Percentiles rank a stretch among this genome's conserved stretches.
Evolutionary conservation across 2,329 filamentous ascomycete genomes (phyloP).

Genomic region (Neocucurbitaria cava): DNA sequence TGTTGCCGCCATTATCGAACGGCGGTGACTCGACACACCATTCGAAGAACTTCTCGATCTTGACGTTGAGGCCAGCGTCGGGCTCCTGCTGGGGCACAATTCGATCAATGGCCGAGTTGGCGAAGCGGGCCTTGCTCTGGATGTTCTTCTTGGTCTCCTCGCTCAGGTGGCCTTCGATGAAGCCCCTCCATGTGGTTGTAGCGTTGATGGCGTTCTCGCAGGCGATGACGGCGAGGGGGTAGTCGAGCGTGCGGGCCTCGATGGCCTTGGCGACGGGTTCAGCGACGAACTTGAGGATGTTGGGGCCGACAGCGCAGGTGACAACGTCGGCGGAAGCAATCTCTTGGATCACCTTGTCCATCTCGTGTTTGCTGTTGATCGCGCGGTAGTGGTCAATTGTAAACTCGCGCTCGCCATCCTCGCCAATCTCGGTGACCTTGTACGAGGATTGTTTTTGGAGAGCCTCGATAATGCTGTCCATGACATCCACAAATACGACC

Average conservation of each 20-base stretch:
- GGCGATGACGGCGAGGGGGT: constrained; percentile 88
- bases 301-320: constrained; percentile 96
- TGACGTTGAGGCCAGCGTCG: constrained; percentile 84
- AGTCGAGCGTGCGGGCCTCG: constrained; percentile 69
- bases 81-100: constrained; percentile 92
- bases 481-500: constrained; percentile 95
- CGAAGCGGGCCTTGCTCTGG: constrained; percentile 80
- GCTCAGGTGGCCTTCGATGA: constrained; percentile 79
- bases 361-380: constrained; percentile 90
- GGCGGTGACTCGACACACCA: constrained; percentile 94
- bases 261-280: constrained; percentile 95
- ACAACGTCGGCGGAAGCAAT: constrained; percentile 88
- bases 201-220: constrained; percentile 98
- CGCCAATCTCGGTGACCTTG: constrained; percentile 90
- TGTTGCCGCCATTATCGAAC: constrained; percentile 70
- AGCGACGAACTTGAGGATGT: constrained; percentile 95
- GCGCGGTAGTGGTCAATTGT: constrained; percentile 95
- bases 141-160: constrained; percentile 72
- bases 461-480: constrained; percentile 79
- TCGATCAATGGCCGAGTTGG: constrained; percentile 97
- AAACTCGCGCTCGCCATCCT: constrained; percentile 79
- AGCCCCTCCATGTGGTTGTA: constrained; percentile 82
- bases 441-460: constrained; percentile 81
- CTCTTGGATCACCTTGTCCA: constrained; percentile 80
- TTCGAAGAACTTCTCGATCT: constrained; percentile 98